Conservation (phyloP, 2,329 filamentous ascomycete species). For the Pseudogymnoascus sp. region DNA sequence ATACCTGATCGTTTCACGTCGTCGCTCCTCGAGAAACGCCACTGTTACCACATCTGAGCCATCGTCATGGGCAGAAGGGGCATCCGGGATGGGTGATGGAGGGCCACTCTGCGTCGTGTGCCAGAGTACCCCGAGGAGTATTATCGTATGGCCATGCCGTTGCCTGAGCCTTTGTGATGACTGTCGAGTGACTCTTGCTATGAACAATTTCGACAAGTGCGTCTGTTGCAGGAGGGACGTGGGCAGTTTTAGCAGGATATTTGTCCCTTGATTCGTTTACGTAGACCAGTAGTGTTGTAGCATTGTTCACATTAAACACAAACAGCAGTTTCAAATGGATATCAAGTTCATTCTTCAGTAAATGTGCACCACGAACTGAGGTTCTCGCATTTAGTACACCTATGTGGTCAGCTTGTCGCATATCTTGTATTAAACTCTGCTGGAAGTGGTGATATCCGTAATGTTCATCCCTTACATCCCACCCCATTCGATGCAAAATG, state of each 20-base stretch:
- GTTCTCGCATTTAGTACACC: background rate
- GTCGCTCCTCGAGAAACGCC: slow-evolving; percentile 14
- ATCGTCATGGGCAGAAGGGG: slow-evolving; percentile 59
- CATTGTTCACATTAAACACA: background rate
- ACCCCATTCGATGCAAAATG: slow-evolving; percentile 89
- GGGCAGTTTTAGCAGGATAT: slow-evolving; percentile 81
- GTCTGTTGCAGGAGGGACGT: slow-evolving; percentile 89
- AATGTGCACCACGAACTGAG: background rate
- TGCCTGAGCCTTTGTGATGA: slow-evolving; percentile 93
- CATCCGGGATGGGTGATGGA: slow-evolving; percentile 61
- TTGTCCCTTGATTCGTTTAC: slow-evolving; percentile 52
- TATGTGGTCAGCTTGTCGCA: background rate
- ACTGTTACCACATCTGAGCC: slow-evolving; percentile 16
- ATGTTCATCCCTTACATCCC: slow-evolving; percentile 58
- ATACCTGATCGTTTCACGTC: slow-evolving; percentile 43
- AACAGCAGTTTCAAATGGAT: background rate
- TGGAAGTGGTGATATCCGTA: background rate
- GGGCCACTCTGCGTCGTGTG: slow-evolving; percentile 90
- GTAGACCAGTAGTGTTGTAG: background rate
- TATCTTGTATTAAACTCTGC: background rate
- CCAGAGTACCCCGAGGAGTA: slow-evolving; percentile 73
- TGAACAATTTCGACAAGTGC: slow-evolving; percentile 96
- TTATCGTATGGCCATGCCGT: slow-evolving; percentile 94
- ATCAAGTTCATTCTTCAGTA: background rate
- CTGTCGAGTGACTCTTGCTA: slow-evolving; percentile 82